phyloP scores from a whole-genome alignment of 2,329 filamentous ascomycete species.

The Pseudogymnoascus destructans region DNA sequence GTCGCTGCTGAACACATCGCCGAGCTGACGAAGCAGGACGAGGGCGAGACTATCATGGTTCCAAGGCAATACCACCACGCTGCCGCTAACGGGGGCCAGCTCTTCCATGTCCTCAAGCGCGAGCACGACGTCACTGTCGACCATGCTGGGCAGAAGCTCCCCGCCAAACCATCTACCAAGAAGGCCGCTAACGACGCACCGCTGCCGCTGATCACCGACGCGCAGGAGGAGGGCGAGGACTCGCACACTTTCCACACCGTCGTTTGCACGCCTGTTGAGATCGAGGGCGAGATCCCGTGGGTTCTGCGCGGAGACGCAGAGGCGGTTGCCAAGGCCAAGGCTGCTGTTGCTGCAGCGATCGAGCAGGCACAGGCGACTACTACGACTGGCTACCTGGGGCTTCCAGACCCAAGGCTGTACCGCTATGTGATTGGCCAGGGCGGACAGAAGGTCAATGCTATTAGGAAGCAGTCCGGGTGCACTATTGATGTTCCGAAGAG shows the following conservation, averaged over 20 bases:
- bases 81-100: constrained; percentile 76
- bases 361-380: constrained; percentile 56
- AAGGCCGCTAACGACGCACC: constrained; percentile 44
- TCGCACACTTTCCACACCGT: constrained; percentile 76
- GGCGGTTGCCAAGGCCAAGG: constrained; percentile 68
- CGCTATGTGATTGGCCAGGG: constrained; percentile 80
- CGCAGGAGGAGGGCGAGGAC: constrained; percentile 49
- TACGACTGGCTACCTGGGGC: constrained; percentile 72
- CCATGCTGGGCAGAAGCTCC: constrained; percentile 68
- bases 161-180: constrained; percentile 49
- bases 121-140: constrained; percentile 85
- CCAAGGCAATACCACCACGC: constrained; percentile 72
- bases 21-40: constrained; percentile 67
- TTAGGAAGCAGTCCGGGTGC: constrained; percentile 83
- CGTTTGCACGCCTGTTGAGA: constrained; percentile 34
- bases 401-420: constrained; percentile 82
- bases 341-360: constrained; percentile 59
- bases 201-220: constrained; percentile 89
- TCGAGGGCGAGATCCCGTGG: constrained; percentile 71
- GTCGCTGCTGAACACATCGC: constrained; percentile 79
- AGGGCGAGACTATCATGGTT: constrained; percentile 76
- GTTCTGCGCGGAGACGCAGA: constrained; percentile 69
- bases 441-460: constrained; percentile 83
- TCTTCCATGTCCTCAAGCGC: constrained; percentile 82
- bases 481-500: constrained; percentile 86